phyloP scores from a whole-genome alignment of 306 rosid species.

The Boehmeria nivea region DNA sequence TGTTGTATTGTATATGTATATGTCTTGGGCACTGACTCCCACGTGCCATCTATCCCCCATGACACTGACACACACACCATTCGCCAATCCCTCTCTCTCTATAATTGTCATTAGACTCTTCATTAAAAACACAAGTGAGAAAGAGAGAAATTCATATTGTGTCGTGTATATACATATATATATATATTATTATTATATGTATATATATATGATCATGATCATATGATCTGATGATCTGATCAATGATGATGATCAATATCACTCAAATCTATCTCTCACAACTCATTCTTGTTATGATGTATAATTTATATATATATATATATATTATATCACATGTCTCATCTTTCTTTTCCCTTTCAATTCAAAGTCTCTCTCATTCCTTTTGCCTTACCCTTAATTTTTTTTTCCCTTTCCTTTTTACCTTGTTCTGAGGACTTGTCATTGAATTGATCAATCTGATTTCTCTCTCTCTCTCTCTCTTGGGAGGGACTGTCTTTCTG shows the following conservation, averaged over 20 bases:
- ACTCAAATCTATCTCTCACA: background rate
- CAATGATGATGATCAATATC: background rate
- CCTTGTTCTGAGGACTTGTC: constrained; percentile 19
- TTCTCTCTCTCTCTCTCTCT: constrained; percentile 9
- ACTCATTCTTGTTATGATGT: too few species aligned
- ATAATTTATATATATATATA: background rate
- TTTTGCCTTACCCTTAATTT: constrained; percentile 45
- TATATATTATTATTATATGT: too few species aligned
- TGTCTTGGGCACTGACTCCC: constrained; percentile 46
- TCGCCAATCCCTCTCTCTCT: constrained; percentile 3
- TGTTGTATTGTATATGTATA: background rate
- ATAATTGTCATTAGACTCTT: constrained; percentile 25
- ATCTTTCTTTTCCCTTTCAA: constrained; percentile 8
- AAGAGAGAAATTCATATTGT: too few species aligned
- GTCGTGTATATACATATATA: background rate
- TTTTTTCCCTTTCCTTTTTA: background rate
- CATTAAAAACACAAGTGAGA: constrained; percentile 28
- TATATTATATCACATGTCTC: constrained; percentile 23
- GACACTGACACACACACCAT: constrained; percentile 2
- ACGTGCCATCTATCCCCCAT: constrained; percentile 27
- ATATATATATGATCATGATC: background rate
- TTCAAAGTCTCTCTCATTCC: constrained; percentile 56
- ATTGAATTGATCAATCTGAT: constrained; percentile 33
- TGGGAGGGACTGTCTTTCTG: too few species aligned
- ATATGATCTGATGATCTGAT: background rate